Base-by-base conservation (phyloP, 495 filamentous ascomycete genomes). In the Trypethelium eluteriae region DNA sequence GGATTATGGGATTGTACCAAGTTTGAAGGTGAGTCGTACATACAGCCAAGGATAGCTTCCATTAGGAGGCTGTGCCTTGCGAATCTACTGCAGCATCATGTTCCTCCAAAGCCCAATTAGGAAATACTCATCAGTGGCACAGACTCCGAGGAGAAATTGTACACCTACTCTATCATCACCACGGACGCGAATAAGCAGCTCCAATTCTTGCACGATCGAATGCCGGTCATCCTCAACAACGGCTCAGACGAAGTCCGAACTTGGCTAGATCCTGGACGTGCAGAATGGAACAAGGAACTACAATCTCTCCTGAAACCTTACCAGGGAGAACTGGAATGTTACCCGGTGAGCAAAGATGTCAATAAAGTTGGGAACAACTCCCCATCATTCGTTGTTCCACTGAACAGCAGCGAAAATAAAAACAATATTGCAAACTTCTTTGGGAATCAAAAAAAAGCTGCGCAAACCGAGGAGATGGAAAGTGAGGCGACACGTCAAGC, bases 311-410 rank as follows among this genome's bases (percentile, higher is more conserved):
- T 98, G 36, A 86, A 83, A 70, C 92, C 94, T 0, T 97, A 86
- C 68, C 75, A 82, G 36, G 90, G 90, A 0, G 90, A 91, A 66
- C 76, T 98, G 38, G 93, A 95, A 50, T 85, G 88, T 38, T 97
- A 96, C 74, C 83, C 87, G 14, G 94, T 98, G 2, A 84, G 82
- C 57, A 90, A 90, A 74, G 93, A 94, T 12, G 94, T 98, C 0
- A 92, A 92, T 0, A 97, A 96, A 78, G 94, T 96, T 2, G 92
- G 93, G n/a, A 96, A 96, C 68, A 89, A 96, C 73, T 91, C 87
- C 18, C 85, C 88, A 0, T 81, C 79, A 2, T 96, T 98, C 73
- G 83, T 98, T 47, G 79, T 96, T 2, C 92, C 92, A 0, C 77
- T 96, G 53, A 81, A 86, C 70, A 92, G 88, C 75, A 87, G 82